Evolutionary conservation across 345 rosid genomes (phyloP), one percentile per base, ranked within the genome.

Genomic region (Linum lewisii): DNA sequence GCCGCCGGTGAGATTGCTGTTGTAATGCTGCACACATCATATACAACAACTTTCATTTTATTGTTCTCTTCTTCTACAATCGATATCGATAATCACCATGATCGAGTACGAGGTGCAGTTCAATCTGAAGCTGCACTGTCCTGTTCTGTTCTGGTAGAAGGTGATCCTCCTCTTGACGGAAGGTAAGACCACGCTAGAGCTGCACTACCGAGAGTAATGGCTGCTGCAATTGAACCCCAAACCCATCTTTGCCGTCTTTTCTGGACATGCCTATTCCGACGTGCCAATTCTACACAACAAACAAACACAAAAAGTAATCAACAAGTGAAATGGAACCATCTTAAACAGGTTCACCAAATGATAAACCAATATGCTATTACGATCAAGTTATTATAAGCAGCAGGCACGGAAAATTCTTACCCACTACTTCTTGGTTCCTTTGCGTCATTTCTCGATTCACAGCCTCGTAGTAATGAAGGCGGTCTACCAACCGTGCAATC

Each of bases 361-460:
- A 34, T 5, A 34, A 5, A 34, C 34, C 34, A 29, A 29, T 29
- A 29, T 4, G 34, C 34, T 29, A 29, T 29, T 29, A 29, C 34
- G 34, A 8, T 29, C 34, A 29, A 29, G 34, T 4, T 29, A 4
- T 1, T 29, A 29, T 42, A 42, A 42, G 18, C 47, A 42, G 47
- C 47, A 42, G 47, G 47, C 47, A 42, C 14, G 29, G 26, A 66
- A 75, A 66, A 75, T 32, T 55, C 82, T 73, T 70, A 88, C 98
- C 97, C 51, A 92, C 70, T 57, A 81, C 84, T 76, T 84, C 93
- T 77, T 92, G 97, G 79, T 86, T 92, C 69, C 91, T 78, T 56
- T 83, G 95, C 62, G 82, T 81, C 97, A 92, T 84, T 73, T 92
- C 97, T 44, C 62, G 84, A 73, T 92, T 92, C 51, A 88, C 82